Evolutionary conservation across 2,329 filamentous ascomycete species (phyloP).

Genomic region (Aspergillus arachidicola): DNA sequence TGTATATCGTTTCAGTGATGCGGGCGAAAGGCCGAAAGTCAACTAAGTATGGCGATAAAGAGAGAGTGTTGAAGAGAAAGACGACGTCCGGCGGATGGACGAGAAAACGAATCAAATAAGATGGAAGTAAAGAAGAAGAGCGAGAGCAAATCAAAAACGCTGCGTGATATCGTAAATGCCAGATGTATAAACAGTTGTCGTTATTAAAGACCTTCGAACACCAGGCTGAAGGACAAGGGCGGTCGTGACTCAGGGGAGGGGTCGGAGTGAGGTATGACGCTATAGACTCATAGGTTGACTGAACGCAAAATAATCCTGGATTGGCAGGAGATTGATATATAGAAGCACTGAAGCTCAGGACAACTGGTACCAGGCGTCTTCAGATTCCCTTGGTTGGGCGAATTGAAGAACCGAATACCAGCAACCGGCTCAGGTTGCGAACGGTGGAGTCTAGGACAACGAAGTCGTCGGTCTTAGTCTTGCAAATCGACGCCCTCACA

Average conservation of each 20-base stretch:
- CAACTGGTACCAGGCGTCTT: constrained; percentile 28
- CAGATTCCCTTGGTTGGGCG: constrained; percentile 16
- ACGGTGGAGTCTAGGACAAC: constrained; percentile 19
- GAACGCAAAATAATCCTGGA: constrained; percentile 6
- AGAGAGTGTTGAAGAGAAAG: constrained; percentile 27
- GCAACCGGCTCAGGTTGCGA: constrained; percentile 25
- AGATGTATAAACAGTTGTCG: constrained; percentile 30
- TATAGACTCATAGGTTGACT: constrained; percentile 33
- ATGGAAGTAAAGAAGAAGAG: constrained; percentile 16
- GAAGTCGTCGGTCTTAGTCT: constrained; percentile 16
- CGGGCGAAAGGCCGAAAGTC: constrained; percentile 21
- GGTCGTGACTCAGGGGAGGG: constrained; percentile 35
- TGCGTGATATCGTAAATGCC: constrained; percentile 46
- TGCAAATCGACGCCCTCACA: constrained; percentile 16
- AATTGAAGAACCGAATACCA: constrained; percentile 29
- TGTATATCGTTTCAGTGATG: constrained; percentile 37
- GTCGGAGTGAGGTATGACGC: constrained; percentile 14
- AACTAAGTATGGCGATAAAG: constrained; percentile 22
- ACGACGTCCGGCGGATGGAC: constrained; percentile 20
- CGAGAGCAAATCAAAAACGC: constrained; percentile 30
- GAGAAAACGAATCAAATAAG: constrained; percentile 3
- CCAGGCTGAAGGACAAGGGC: constrained; percentile 35
- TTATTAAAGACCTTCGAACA: constrained; percentile 37
- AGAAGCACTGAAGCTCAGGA: constrained; percentile 24
- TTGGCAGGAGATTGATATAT: constrained; percentile 20